Evolutionary conservation across 148 eudicot genomes (phyloP).

Genomic region (Hydrangea macrophylla): DNA sequence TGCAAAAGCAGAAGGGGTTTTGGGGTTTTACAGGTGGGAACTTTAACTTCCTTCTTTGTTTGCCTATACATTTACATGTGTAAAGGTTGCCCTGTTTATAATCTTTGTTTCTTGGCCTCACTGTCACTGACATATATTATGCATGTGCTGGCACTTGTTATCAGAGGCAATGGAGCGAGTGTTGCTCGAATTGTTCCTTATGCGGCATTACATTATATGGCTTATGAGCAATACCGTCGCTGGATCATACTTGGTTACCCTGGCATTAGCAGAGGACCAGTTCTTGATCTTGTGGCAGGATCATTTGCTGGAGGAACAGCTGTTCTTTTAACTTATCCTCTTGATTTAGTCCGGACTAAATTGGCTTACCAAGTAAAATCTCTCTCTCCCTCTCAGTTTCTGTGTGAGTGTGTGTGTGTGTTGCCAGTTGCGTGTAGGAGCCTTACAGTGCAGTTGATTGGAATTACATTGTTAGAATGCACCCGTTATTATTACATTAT

Average conservation of each 20-base stretch:
- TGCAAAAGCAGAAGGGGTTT: slow-evolving; percentile 68
- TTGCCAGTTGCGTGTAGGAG: too few species aligned
- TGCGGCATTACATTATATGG: slow-evolving; percentile 94
- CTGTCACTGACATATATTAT: slow-evolving; percentile 3
- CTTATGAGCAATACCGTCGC: slow-evolving; percentile 85
- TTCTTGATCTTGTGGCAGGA: slow-evolving; percentile 94
- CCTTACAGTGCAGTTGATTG: too few species aligned
- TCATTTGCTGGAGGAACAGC: slow-evolving; percentile 99
- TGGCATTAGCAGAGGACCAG: slow-evolving; percentile 65
- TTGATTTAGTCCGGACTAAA: slow-evolving; percentile 91
- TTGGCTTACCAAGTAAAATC: slow-evolving; percentile 86
- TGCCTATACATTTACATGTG: not conserved
- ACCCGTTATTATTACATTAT: too few species aligned
- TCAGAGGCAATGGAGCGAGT: slow-evolving; percentile 99
- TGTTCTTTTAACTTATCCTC: slow-evolving; percentile 95
- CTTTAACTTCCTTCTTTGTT: not conserved
- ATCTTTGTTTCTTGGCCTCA: not conserved
- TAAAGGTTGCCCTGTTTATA: not conserved
- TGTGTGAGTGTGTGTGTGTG: too few species aligned
- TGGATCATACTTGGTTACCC: slow-evolving; percentile 70
- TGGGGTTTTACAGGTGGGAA: slow-evolving; percentile 80
- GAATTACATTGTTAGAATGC: too few species aligned
- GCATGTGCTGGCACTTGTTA: slow-evolving; percentile 5
- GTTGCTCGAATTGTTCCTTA: slow-evolving; percentile 94
- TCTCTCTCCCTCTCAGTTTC: not conserved